Evolutionary conservation across 179 eudicot genomes (phyloP).

Genomic region (Spergularia azorica): DNA sequence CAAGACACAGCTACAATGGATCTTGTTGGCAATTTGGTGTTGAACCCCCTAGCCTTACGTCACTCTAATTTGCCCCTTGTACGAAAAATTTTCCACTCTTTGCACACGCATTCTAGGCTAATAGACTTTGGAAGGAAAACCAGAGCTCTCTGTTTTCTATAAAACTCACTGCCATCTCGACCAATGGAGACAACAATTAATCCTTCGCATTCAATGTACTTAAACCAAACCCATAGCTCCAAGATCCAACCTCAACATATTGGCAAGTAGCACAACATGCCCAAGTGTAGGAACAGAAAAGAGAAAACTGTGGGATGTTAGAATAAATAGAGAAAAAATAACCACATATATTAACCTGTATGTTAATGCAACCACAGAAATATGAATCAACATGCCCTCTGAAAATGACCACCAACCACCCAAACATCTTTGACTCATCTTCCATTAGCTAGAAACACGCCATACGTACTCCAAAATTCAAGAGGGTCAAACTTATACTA

Average conservation of each 20-base stretch:
- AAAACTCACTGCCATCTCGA: background rate
- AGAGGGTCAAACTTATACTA: background rate
- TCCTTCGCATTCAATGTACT: background rate
- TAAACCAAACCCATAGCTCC: background rate
- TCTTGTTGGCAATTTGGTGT: conserved; percentile 2
- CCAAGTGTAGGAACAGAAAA: background rate
- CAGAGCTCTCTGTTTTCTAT: background rate
- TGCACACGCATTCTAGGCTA: background rate
- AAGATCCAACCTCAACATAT: background rate
- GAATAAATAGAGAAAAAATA: background rate
- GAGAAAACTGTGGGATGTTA: background rate
- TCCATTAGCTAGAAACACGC: background rate
- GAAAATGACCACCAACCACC: background rate
- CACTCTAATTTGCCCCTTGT: background rate
- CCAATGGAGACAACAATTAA: background rate
- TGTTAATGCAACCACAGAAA: too few species aligned
- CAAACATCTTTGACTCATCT: background rate
- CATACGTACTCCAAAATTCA: background rate
- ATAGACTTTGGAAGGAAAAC: background rate
- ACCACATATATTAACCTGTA: background rate
- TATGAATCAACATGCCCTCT: too few species aligned
- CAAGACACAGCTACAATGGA: background rate
- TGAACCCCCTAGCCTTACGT: background rate
- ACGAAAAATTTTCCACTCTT: background rate
- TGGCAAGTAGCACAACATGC: too few species aligned